Base-by-base conservation (phyloP, 345 rosid genomes). In the Durio zibethinus region DNA sequence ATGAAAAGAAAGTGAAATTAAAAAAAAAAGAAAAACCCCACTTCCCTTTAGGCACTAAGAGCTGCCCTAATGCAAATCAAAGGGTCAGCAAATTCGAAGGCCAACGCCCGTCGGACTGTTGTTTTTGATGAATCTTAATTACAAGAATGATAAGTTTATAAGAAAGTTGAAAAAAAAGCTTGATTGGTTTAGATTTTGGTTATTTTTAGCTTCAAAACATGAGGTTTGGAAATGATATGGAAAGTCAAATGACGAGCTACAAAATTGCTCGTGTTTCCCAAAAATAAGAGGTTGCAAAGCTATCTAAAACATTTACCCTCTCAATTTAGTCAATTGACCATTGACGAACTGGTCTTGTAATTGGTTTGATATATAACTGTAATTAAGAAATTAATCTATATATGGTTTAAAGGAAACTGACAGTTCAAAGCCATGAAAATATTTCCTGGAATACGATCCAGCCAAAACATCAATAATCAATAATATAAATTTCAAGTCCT, bases 181-280 rank as follows among this genome's bases (percentile, higher is more conserved):
- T 57, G 27, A 54, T n/a, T 56, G 42, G 47, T 38, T 23, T 21
- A n/a, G 53, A 73, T 36, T 14, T 57, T 23, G 43, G 16, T 73
- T 73, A 42, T 36, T 60, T 74, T 74, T 74, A 59, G 77, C 2
- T 38, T 16, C 10, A 15, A 60, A 73, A 60, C 1, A 56, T 59
- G 64, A 23, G 76, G 65, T 23, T 38, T 20, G 23, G 12, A 31
- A 48, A 0, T 4, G 12, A 1, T 0, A 20, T 29, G 40, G 40
- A 16, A n/a, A 29, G 25, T 42, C 72, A 21, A 67, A 43, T 68
- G 21, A 25, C 1, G 10, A 25, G 53, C 31, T 42, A 43, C 12
- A 23, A 25, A 71, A 16, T 71, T 29, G 60, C 2, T 31, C 31
- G 27, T 31, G 43, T 71, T 71, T 71, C 74, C 42, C 3, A 18